Evolutionary conservation across 2,329 filamentous ascomycete genomes (phyloP).

Genomic region (Sordariomycetes sp.): DNA sequence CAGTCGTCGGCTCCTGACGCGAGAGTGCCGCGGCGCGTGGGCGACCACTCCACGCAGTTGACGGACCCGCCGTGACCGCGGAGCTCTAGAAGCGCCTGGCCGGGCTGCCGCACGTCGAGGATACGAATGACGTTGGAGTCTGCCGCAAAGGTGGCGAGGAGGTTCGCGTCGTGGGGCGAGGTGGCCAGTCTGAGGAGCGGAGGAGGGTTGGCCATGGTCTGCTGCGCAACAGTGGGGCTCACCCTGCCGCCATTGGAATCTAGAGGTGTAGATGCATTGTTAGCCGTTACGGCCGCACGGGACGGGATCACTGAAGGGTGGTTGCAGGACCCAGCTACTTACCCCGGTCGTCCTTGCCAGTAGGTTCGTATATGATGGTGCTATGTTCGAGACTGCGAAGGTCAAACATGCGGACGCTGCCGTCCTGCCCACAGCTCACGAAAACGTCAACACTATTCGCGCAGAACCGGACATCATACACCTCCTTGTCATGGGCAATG

Average conservation of each 20-base stretch:
- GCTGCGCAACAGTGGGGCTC: slow-evolving; percentile 63
- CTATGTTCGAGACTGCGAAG: slow-evolving; percentile 91
- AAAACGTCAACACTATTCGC: slow-evolving; percentile 98
- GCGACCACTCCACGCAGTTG: slow-evolving; percentile 95
- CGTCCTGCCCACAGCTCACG: slow-evolving; percentile 93
- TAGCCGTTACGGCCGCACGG: neutral
- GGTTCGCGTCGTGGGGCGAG: slow-evolving; percentile 87
- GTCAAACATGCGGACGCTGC: slow-evolving; percentile 98
- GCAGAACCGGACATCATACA: slow-evolving; percentile 96
- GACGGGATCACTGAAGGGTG: neutral
- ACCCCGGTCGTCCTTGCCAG: slow-evolving; percentile 70
- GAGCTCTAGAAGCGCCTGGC: slow-evolving; percentile 86
- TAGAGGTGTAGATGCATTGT: slow-evolving; percentile 9
- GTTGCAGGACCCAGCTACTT: slow-evolving; percentile 13
- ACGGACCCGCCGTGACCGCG: slow-evolving; percentile 75
- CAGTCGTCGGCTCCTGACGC: slow-evolving; percentile 89
- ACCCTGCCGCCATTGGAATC: slow-evolving; percentile 48
- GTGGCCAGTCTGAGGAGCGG: slow-evolving; percentile 73
- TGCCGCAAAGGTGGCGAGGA: slow-evolving; percentile 92
- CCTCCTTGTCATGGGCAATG: slow-evolving; percentile 97
- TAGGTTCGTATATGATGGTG: slow-evolving; percentile 97
- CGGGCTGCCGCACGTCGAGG: slow-evolving; percentile 89
- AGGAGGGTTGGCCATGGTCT: slow-evolving; percentile 64
- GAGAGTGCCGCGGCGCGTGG: slow-evolving; percentile 70
- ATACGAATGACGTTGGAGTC: slow-evolving; percentile 90